Base-by-base conservation (phyloP, 768 basidiomycete species). In the Collybia mongolica region DNA sequence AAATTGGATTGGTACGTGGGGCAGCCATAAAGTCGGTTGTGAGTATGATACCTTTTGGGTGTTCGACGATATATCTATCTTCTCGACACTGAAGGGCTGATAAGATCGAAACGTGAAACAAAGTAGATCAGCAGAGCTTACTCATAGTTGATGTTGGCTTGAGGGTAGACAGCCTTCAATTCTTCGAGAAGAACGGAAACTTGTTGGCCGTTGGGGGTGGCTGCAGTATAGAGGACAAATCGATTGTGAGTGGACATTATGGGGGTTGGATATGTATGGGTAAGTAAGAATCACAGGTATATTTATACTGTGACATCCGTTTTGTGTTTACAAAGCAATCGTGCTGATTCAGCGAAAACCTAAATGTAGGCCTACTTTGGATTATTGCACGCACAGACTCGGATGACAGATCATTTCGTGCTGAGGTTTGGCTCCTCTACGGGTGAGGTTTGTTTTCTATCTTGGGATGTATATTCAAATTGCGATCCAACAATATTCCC, bases 401-500 rank as follows among this genome's bases (percentile, higher is more conserved):
- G n/a, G 24, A 26, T 26, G 32, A 32, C 14, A 32, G 14, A 32
- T 32, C 32, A 20, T 41, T 41, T 5, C 22, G 19, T 46, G 15
- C 24, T 41, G 14, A 35, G 37, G 4, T 8, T 11, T 17, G 20
- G 17, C 20, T 17, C 12, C 19, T 9, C 46, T 39, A 38, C 48
- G n/a, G 20, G 15, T 46, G 22, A 18, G 36, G 9, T 26, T 12
- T 47, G 24, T 28, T 12, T 26, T 39, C 23, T 38, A 18, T 17
- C 46, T 39, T 9, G 37, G 22, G 8, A 17, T 6, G 67, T 69
- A 54, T 67, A 76, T 56, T 77, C 72, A 55, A 75, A 79, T 29
- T 78, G 74, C 37, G 79, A 71, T 9, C 83, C 80, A 36, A 78
- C 74, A 39, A 76, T 81, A 57, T 90, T 90, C 19, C 90, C 89